Percentiles rank a stretch among this genome's conserved stretches.
phyloP scores from a whole-genome alignment of 202 grass and related monocot species.

The Elaeis oleifera region DNA sequence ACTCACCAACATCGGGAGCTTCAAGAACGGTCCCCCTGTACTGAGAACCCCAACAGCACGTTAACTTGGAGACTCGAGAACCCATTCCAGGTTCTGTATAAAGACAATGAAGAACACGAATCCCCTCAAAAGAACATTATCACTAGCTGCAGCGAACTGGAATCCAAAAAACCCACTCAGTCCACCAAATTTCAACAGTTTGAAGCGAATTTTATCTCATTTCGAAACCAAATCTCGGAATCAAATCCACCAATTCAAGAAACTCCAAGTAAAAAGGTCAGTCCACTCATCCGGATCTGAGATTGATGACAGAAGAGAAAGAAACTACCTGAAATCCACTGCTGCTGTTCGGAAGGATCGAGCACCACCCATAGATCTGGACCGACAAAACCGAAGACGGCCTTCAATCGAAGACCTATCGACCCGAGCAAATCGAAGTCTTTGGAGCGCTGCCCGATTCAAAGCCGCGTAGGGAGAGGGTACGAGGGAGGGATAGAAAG shows the following conservation, averaged over 20 bases:
- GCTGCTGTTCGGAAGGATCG: too few species aligned
- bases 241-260: too few species aligned
- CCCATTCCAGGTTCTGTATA: neutral
- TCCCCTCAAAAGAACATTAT: conserved; percentile 16
- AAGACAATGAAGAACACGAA: conserved; percentile 43
- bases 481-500: conserved; percentile 7
- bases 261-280: too few species aligned
- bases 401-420: neutral
- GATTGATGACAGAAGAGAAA: too few species aligned
- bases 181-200: too few species aligned
- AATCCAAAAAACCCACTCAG: neutral
- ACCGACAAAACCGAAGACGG: neutral
- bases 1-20: conserved; percentile 27
- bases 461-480: neutral
- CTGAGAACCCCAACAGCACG: conserved; percentile 59
- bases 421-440: too few species aligned
- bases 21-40: conserved; percentile 37
- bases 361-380: neutral
- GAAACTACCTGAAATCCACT: too few species aligned
- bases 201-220: too few species aligned
- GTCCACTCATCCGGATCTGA: too few species aligned
- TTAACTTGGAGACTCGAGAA: conserved; percentile 2
- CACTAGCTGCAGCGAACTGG: neutral
- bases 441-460: neutral
- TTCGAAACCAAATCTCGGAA: too few species aligned